A percentile compares a stretch with the other conserved stretches of the same genome.
phyloP scores from a whole-genome alignment of 1,284 basidiomycete species.

The Coriolopsis trogii region DNA sequence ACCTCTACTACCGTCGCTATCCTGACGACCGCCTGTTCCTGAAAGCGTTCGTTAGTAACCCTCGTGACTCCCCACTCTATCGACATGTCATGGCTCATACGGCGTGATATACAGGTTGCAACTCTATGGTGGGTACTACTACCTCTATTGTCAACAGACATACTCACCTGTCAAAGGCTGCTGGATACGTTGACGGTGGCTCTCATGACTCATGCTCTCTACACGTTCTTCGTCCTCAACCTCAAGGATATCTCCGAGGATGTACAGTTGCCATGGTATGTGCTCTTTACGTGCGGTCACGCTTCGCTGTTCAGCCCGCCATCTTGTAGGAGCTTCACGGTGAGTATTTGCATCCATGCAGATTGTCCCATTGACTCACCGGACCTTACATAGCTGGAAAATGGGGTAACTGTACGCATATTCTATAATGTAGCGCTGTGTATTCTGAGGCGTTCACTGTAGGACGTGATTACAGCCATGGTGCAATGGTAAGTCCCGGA shows the following conservation, averaged over 20 bases:
- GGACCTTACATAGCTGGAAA: not conserved
- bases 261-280: not conserved
- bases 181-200: constrained; percentile 1
- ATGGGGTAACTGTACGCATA: not conserved
- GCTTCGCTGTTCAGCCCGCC: not conserved
- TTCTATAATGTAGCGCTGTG: not conserved
- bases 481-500: not conserved
- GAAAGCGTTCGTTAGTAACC: not conserved
- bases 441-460: not conserved
- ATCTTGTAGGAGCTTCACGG: not conserved
- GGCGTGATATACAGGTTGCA: not conserved
- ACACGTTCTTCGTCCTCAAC: not conserved
- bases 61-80: not conserved
- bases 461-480: not conserved
- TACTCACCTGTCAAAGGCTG: not conserved
- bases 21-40: not conserved
- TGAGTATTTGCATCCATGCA: not conserved
- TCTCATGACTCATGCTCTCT: constrained; percentile 1
- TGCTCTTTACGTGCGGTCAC: not conserved
- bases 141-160: not conserved
- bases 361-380: not conserved
- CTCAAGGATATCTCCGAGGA: not conserved
- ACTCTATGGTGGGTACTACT: not conserved
- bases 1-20: constrained; percentile 4
- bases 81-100: not conserved